phyloP scores from a whole-genome alignment of 345 rosid species.

The Pistacia vera region DNA sequence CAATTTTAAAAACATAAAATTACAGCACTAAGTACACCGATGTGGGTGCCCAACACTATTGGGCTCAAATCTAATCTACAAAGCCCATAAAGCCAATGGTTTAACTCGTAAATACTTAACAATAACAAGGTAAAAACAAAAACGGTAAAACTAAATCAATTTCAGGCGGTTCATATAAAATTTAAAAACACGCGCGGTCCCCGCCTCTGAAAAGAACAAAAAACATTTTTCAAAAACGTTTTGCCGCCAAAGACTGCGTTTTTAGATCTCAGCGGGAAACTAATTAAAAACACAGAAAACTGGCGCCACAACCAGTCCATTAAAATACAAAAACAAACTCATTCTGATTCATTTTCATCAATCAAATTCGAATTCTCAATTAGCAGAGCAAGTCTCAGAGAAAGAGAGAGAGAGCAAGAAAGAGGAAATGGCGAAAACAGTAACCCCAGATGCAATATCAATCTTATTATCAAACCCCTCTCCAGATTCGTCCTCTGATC shows the following conservation, averaged over 20 bases:
- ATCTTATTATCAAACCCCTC: slow-evolving; percentile 60
- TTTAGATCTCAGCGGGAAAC: slow-evolving; percentile 7
- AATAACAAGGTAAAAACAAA: no score
- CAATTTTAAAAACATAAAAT: no score
- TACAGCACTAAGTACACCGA: no score
- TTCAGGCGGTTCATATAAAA: no score
- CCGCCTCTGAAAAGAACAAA: no score
- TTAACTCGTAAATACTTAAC: background rate
- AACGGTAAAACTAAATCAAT: no score
- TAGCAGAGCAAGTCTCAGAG: background rate
- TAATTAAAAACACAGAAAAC: background rate
- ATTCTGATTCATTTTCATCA: background rate
- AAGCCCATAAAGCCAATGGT: background rate
- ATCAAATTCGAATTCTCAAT: background rate
- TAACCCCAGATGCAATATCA: slow-evolving; percentile 65
- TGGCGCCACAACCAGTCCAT: background rate
- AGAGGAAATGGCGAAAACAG: slow-evolving; percentile 43
- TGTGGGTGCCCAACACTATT: background rate
- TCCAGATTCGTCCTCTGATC: slow-evolving; percentile 54
- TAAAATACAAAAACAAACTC: background rate
- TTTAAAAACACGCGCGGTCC: no score
- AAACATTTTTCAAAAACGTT: background rate
- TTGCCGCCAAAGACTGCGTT: background rate
- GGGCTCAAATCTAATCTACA: background rate
- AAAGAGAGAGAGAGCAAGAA: background rate